phyloP scores from a whole-genome alignment of 192 early-diverging fungal genomes.

The Gonapodya prolifera region DNA sequence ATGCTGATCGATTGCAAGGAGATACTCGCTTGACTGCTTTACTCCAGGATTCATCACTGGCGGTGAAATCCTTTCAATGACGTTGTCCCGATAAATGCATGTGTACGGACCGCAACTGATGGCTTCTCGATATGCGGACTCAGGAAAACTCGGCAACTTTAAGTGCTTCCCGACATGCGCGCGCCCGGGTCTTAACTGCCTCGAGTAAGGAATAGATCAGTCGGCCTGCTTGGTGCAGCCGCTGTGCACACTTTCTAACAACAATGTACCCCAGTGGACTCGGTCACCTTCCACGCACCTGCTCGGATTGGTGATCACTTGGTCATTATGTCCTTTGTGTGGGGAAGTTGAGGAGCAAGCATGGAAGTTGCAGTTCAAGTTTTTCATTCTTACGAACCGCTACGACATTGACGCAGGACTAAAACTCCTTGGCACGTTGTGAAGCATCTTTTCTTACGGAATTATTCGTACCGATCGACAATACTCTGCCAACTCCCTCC shows the following conservation, averaged over 20 bases:
- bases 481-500: too few relatives aligned
- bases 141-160: background rate
- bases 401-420: background rate
- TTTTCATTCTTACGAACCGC: background rate
- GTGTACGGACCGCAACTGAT: too few relatives aligned
- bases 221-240: too few relatives aligned
- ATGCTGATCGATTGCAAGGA: background rate
- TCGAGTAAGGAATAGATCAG: background rate
- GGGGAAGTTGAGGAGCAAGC: background rate
- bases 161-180: background rate
- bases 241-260: too few relatives aligned
- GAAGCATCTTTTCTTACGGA: background rate
- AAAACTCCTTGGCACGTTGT: background rate
- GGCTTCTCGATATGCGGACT: background rate
- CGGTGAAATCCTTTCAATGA: background rate
- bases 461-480: too few relatives aligned
- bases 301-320: background rate
- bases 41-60: background rate
- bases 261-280: background rate
- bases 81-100: too few relatives aligned
- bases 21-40: background rate
- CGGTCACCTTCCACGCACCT: background rate
- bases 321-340: background rate
- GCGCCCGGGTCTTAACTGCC: background rate
- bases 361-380: background rate